Evolutionary conservation across 179 eudicot genomes (phyloP), one percentile per base, ranked within the genome.

Genomic region (Corrigiola litoralis): DNA sequence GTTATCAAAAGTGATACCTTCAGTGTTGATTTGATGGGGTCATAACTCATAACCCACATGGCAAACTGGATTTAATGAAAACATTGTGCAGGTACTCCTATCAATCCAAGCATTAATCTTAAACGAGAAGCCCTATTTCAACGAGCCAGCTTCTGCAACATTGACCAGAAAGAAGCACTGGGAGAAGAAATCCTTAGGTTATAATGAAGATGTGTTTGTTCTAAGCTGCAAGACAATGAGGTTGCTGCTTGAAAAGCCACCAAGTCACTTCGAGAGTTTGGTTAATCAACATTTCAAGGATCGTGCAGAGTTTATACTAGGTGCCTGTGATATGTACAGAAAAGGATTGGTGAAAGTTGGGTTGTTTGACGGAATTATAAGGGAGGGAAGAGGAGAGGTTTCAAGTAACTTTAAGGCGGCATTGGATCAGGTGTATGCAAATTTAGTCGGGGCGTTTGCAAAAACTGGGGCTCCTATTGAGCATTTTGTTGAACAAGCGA

Each of bases 101-200:
- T 91, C 96, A 5, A 75, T 91, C 53, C 94, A 91, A 63, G 97
- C 85, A 4, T 83, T 89, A 5, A 94, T 89, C 42, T 77, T 91
- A 6, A 86, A 86, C 72, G 79, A 70, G 50, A 74, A 45, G 34
- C 96, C 97, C 0, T 91, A 49, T 65, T 91, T 83, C 56, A 91
- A 91, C 44, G 96, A 86, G 61, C 96, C 96, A 1, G 76, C 75
- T 0, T 33, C 25, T 17, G 63, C 44, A 5, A 14, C 29, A 27
- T 71, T 56, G 16, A 14, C 55, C 18, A 71, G 78, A 44, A 46
- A 8, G 18, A 20, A 18, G 0, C 9, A 29, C 16, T 51, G 61
- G 70, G 75, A 55, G 33, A 81, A 75, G 52, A 60, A 51, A 24
- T 66, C 84, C 7, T 13, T 20, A 37, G 58, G 59, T 1, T 91